phyloP scores from a whole-genome alignment of 1,284 basidiomycete species.

The Exobasidium cylindrosporum region DNA sequence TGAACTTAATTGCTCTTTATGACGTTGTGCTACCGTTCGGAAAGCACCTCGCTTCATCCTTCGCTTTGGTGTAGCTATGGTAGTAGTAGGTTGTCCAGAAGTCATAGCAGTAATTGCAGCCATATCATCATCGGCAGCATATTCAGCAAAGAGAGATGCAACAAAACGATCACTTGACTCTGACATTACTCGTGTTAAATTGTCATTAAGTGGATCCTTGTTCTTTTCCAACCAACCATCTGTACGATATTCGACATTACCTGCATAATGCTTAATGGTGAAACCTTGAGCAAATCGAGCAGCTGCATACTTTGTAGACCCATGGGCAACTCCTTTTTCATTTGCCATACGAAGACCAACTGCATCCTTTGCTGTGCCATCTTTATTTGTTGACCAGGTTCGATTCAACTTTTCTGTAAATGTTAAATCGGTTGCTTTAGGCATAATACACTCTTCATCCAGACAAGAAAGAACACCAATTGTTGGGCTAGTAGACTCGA shows the following conservation, averaged over 20 bases:
- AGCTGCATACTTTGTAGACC: constrained; percentile 71
- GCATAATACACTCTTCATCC: constrained; percentile 99
- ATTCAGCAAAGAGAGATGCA: constrained; percentile 80
- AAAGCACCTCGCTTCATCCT: constrained; percentile 95
- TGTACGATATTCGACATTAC: constrained; percentile 91
- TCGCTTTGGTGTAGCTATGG: constrained; percentile 60
- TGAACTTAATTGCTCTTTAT: constrained; percentile 90
- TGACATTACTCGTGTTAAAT: constrained; percentile 83
- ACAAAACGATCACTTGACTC: constrained; percentile 80
- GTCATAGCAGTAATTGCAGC: constrained; percentile 39
- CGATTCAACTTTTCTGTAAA: constrained; percentile 82
- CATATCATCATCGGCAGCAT: constrained; percentile 65
- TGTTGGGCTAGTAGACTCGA: constrained; percentile 68
- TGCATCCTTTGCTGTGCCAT: constrained; percentile 36
- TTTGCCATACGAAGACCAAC: constrained; percentile 21
- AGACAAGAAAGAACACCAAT: constrained; percentile 91
- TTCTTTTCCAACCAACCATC: constrained; percentile 99
- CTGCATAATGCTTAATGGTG: constrained; percentile 93
- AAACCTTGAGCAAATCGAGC: constrained; percentile 89
- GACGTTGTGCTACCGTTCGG: constrained; percentile 88
- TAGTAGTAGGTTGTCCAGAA: constrained; percentile 30
- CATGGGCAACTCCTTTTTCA: constrained; percentile 55
- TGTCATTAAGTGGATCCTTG: constrained; percentile 97
- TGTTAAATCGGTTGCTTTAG: constrained; percentile 88
- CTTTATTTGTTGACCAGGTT: constrained; percentile 46